Conservation (phyloP, 2,329 filamentous ascomycete species). For the Xylaria multiplex region DNA sequence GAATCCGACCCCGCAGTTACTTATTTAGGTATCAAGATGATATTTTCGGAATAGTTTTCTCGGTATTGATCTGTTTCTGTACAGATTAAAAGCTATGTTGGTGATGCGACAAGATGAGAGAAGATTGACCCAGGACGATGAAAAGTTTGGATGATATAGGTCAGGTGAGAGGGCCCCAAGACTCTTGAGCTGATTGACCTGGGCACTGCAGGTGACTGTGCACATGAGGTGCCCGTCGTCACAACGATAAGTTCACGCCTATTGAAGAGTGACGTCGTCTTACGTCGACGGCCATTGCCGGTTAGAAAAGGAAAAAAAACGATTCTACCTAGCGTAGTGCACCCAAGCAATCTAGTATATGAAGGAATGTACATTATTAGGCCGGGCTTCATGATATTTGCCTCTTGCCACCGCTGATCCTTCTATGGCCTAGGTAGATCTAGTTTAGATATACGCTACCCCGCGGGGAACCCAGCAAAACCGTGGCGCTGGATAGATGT, state of each 20-base stretch:
- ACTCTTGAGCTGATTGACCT: conserved; percentile 18
- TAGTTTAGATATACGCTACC: not conserved
- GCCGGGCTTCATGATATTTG: not conserved
- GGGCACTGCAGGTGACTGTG: not conserved
- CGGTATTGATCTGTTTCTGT: not conserved
- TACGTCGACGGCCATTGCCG: not conserved
- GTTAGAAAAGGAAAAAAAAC: not conserved
- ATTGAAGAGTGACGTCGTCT: conserved; percentile 14
- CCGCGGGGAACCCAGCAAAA: conserved; percentile 9
- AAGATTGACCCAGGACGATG: conserved; percentile 8
- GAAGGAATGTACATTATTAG: not conserved
- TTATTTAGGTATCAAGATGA: not conserved
- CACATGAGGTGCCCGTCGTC: not conserved
- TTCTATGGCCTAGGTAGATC: not conserved
- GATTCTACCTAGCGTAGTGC: not conserved
- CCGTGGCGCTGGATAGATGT: not conserved
- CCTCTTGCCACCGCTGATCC: conserved; percentile 12
- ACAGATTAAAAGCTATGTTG: not conserved
- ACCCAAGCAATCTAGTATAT: not conserved
- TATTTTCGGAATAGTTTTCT: not conserved
- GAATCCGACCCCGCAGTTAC: conserved; percentile 29
- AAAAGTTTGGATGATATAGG: not conserved
- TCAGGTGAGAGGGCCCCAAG: conserved; percentile 19
- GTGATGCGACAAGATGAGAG: not conserved
- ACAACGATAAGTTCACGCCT: not conserved